phyloP scores from a whole-genome alignment of 805 yeast species.

The Saccharomycopsis guyanensis region DNA sequence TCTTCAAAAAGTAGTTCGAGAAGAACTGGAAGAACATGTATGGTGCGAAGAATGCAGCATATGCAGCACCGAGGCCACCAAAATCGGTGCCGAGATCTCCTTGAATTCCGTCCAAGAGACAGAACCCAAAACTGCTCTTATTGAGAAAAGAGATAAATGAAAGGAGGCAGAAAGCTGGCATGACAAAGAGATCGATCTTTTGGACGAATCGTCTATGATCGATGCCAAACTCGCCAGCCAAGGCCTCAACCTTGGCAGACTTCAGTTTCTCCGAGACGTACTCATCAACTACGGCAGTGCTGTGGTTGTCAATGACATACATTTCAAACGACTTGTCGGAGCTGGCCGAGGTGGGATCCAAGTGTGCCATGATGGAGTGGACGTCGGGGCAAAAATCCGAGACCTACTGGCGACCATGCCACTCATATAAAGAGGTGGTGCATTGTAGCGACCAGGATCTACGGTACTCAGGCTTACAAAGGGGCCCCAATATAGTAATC shows the following conservation, averaged over 20 bases:
- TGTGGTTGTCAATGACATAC: not conserved
- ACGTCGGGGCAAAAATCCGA: no score
- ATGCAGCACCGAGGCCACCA: slow-evolving; percentile 44
- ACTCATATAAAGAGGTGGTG: no score
- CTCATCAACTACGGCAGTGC: slow-evolving; percentile 32
- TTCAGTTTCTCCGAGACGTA: not conserved
- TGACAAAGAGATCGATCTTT: slow-evolving; percentile 56
- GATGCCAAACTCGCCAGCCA: slow-evolving; percentile 40
- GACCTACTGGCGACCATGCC: no score
- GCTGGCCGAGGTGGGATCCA: no score
- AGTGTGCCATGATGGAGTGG: no score
- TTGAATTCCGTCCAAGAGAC: slow-evolving; percentile 54
- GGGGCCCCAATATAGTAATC: no score
- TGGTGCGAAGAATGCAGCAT: slow-evolving; percentile 65
- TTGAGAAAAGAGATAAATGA: slow-evolving; percentile 65
- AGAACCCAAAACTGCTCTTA: slow-evolving; percentile 67
- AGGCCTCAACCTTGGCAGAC: slow-evolving; percentile 21
- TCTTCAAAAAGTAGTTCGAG: slow-evolving; percentile 52
- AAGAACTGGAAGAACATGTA: slow-evolving; percentile 51
- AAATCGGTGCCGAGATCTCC: slow-evolving; percentile 31
- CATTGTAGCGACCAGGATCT: no score
- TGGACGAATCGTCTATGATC: slow-evolving; percentile 32
- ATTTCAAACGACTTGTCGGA: not conserved
- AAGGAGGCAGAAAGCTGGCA: slow-evolving; percentile 60
- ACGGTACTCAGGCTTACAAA: no score